A percentile compares a stretch with the other conserved stretches of the same genome.
These are phyloP conservation scores for Eleusine coracana DNA, from an alignment of 176 grass and related monocot species.

Conservation along the genomic window DNA sequence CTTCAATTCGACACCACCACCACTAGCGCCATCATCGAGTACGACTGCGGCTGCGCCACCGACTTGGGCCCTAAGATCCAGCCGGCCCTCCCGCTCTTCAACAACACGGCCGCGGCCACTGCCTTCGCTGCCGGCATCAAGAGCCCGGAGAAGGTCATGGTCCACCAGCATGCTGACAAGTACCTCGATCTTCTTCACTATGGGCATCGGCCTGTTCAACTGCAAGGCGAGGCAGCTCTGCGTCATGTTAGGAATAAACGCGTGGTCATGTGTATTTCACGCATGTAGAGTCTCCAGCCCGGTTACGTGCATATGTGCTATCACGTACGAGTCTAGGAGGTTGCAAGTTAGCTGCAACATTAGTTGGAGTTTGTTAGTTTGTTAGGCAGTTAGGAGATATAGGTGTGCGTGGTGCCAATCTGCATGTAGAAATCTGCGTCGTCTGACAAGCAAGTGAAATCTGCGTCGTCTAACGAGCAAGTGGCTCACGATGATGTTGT, in stretches of 20 bases:
- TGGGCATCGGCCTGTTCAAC: constrained; percentile 77
- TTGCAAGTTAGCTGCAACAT: no score
- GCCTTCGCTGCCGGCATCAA: constrained; percentile 57
- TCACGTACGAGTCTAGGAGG: no score
- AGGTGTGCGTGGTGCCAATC: no score
- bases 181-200: constrained; percentile 94
- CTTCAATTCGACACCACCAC: constrained; percentile 83
- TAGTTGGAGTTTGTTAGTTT: no score
- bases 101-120: constrained; percentile 71
- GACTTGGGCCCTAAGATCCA: constrained; percentile 19
- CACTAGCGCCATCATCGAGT: constrained; percentile 78
- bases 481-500: no score
- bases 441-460: no score
- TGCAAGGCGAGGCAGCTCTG: constrained; percentile 52
- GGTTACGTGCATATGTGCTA: no score
- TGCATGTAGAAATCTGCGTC: no score
- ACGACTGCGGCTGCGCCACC: constrained; percentile 25
- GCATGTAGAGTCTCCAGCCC: no score
- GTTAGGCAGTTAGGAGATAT: no score
- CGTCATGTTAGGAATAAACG: background rate
- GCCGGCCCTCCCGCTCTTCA: constrained; percentile 72
- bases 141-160: constrained; percentile 46
- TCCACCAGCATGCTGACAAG: constrained; percentile 61
- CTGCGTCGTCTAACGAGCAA: no score
- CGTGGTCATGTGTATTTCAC: no score